phyloP scores from a whole-genome alignment of 2,329 filamentous ascomycete species.

The Xylaria sp. region DNA sequence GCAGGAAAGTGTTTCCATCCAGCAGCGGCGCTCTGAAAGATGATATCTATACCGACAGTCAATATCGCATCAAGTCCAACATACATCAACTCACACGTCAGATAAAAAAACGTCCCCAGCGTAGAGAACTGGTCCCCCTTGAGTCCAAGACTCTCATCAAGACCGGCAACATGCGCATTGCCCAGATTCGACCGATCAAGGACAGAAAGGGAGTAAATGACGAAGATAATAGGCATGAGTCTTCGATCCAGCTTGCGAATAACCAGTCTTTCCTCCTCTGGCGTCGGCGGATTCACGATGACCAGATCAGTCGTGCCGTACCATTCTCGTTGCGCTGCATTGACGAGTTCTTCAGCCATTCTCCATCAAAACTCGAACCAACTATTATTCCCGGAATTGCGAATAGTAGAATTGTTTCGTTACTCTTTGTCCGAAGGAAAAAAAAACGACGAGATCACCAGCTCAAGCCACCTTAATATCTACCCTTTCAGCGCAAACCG shows the following conservation, averaged over 20 bases:
- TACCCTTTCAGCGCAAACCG: too few relatives aligned
- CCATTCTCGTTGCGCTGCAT: background rate
- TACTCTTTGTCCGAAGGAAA: too few relatives aligned
- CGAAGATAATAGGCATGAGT: constrained; percentile 24
- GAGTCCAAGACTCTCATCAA: constrained; percentile 29
- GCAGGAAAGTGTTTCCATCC: constrained; percentile 23
- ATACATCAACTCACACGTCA: constrained; percentile 21
- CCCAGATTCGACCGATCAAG: constrained; percentile 31
- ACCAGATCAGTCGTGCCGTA: background rate
- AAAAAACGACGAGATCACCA: too few relatives aligned
- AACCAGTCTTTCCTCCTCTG: constrained; percentile 12
- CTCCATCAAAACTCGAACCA: too few relatives aligned
- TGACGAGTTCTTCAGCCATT: too few relatives aligned
- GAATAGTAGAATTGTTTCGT: too few relatives aligned
- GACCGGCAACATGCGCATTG: constrained; percentile 28
- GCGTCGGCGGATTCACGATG: constrained; percentile 4
- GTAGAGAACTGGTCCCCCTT: constrained; percentile 24
- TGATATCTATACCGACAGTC: background rate
- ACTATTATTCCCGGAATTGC: too few relatives aligned
- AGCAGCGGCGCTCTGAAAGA: constrained; percentile 15
- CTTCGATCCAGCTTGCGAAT: constrained; percentile 19
- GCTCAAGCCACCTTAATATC: too few relatives aligned
- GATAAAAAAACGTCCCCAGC: constrained; percentile 29
- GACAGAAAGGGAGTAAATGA: constrained; percentile 32
- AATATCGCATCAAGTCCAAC: too few relatives aligned